These are phyloP conservation scores for Aspergillus melleus DNA, from an alignment of 2,329 filamentous ascomycete species.

Conservation along the genomic window DNA sequence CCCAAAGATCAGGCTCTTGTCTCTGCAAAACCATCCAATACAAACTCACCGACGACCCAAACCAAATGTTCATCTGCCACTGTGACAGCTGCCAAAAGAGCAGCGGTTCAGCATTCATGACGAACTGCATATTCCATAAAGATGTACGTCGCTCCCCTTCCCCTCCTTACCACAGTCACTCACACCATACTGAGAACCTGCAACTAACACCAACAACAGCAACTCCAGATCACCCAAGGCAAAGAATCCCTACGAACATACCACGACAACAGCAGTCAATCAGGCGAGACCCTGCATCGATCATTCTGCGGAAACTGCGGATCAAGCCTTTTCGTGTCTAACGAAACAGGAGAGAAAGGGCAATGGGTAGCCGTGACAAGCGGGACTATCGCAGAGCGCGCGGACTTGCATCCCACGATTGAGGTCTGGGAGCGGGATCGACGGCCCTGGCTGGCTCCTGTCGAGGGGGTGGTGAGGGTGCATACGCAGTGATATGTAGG, in stretches of 20 bases:
- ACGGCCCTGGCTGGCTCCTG: slow-evolving; percentile 6
- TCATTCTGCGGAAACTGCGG: slow-evolving; percentile 23
- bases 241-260: slow-evolving; percentile 16
- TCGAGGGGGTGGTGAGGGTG: background rate
- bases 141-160: slow-evolving; percentile 9
- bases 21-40: slow-evolving; percentile 23
- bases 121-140: slow-evolving; percentile 19
- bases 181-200: background rate
- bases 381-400: slow-evolving; percentile 15
- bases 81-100: slow-evolving; percentile 26
- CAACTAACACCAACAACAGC: slow-evolving; percentile 5
- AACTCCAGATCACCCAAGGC: slow-evolving; percentile 13
- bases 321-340: slow-evolving; percentile 12
- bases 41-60: slow-evolving; percentile 15
- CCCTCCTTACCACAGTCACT: background rate
- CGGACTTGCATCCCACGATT: background rate
- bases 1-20: slow-evolving; percentile 17
- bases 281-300: slow-evolving; percentile 12
- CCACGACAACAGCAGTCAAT: slow-evolving; percentile 10
- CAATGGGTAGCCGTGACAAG: slow-evolving; percentile 8
- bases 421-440: slow-evolving; percentile 8
- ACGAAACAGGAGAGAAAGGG: background rate
- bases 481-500: slow-evolving; percentile 4
- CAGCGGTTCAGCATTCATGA: slow-evolving; percentile 22
- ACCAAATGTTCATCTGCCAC: slow-evolving; percentile 20